Base-by-base conservation (phyloP, 345 rosid species). In the Laguncularia racemosa region DNA sequence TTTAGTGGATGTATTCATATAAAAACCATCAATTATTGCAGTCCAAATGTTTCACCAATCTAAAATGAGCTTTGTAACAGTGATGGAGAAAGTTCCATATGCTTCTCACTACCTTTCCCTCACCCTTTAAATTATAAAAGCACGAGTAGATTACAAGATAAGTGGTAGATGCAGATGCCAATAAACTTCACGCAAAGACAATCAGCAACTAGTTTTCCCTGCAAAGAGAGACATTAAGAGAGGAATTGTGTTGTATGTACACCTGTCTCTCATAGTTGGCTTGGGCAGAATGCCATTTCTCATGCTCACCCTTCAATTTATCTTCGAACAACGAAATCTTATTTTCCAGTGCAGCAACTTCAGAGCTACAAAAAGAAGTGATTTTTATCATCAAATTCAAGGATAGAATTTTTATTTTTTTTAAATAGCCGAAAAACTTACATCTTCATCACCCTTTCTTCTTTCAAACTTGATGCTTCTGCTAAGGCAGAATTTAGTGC, bases 201-300 rank as follows among this genome's bases (percentile, higher is more conserved):
- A 10, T 6, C 3, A 26, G 40, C 6, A 33, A 33, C 40, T 33
- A 33, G 9, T 33, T 33, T 33, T 33, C 40, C 11, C 40, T 33
- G 23, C 19, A n/a, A n/a, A 47, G 46, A 10, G 44, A 46, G 49
- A 14, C 53, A 12, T 26, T 16, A 2, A 44, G 52, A 26, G 48
- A 46, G 56, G 28, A 17, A 17, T 7, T 13, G 52, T 58, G 59
- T 26, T 23, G 49, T 10, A n/a, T 20, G 61, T 57, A 52, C 48
- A 93, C 99, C 97, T 93, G 99, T 80, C 95, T 77, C 81, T 93
- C 99, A 60, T 93, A 93, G 67, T 93, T 93, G 52, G 84, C 74
- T 70, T 89, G 95, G 60, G 96, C 86, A 69, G 76, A 55, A 51
- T 82, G 84, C 89, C 97, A 81, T 61, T 82, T 74, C 63, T 79